Evolutionary conservation across 2,329 filamentous ascomycete species (phyloP), one percentile per base, ranked within the genome.

Genomic region (Esteya vermicola): DNA sequence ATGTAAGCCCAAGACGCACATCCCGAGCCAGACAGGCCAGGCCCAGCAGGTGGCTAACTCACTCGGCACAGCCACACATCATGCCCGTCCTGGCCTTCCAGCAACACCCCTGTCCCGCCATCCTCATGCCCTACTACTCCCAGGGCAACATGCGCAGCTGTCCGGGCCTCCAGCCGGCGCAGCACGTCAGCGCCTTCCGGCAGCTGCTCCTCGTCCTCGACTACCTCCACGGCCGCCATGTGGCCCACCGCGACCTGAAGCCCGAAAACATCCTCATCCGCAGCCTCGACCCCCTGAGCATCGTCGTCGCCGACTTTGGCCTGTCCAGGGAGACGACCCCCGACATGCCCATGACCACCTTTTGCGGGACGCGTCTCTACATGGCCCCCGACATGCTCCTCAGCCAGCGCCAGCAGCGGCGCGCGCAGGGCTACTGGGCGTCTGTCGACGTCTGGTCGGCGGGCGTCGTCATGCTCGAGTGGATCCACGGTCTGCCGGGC

Each of bases 201-300:
- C 39, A 41, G 21, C 26, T 36, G 4, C 33, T 41, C 16, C 6
- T 20, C 20, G 33, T 21, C 3, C 20, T 41, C 20, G 28, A 32
- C 8, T 41, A 36, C n/a, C 27, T 40, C 9, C 32, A 40, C 31
- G 27, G 13, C n/a, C 13, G 33, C 9, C 6, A 13, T 14, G 27
- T 30, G 27, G 33, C 33, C 68, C 89, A 96, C 61, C 73, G 89
- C 62, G 89, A 96, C 60, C 69, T 96, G 46, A 96, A 96, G 70
- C 89, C 91, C 43, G 89, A 96, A 67, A 96, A 96, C 61, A 85
- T 96, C 50, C 67, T 96, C 55, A 88, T 96, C 43, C 83, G 82
- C 52, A 81, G 93, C 63, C 70, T 79, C 48, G 88, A 88, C 50
- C 76, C 80, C 62, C 89, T 85, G 27, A 85, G 93, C 56, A 93